phyloP scores from a whole-genome alignment of 257 asterid genomes.

The Hygrophila difformis region DNA sequence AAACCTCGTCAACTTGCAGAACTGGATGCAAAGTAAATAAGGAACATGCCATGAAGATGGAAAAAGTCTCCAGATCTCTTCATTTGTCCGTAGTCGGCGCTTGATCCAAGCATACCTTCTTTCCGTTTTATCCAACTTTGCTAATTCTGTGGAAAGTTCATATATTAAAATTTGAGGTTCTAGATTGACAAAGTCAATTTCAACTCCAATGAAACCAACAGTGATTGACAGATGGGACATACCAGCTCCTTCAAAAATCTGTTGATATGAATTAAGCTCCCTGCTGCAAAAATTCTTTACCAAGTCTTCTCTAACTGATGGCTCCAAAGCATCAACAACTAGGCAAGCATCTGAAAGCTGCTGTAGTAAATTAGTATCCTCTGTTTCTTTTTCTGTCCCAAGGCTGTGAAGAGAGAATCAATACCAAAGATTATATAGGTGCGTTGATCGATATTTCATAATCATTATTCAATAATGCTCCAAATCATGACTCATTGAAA shows the following conservation, averaged over 20 bases:
- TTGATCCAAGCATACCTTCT: slow-evolving; percentile 97
- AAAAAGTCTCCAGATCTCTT: slow-evolving; percentile 90
- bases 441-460: too few species aligned
- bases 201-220: slow-evolving; percentile 15
- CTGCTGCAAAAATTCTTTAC: slow-evolving; percentile 85
- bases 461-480: too few species aligned
- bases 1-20: slow-evolving; percentile 96
- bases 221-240: slow-evolving; percentile 18
- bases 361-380: slow-evolving; percentile 80
- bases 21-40: slow-evolving; percentile 91
- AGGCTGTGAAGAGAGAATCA: slow-evolving; percentile 45
- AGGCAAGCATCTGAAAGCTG: slow-evolving; percentile 93
- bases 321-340: slow-evolving; percentile 98
- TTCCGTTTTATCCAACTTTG: slow-evolving; percentile 90
- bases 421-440: too few species aligned
- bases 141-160: slow-evolving; percentile 47
- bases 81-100: slow-evolving; percentile 86
- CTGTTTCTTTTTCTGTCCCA: slow-evolving; percentile 94
- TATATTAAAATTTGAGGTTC: too few species aligned
- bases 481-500: too few species aligned
- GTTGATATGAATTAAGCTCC: slow-evolving; percentile 93
- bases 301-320: slow-evolving; percentile 95
- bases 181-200: too few species aligned
- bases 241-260: slow-evolving; percentile 99
- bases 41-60: slow-evolving; percentile 92